Evolutionary conservation across 2,329 filamentous ascomycete species (phyloP), one percentile per base, ranked within the genome.

Genomic region (Dactylellina sp.): DNA sequence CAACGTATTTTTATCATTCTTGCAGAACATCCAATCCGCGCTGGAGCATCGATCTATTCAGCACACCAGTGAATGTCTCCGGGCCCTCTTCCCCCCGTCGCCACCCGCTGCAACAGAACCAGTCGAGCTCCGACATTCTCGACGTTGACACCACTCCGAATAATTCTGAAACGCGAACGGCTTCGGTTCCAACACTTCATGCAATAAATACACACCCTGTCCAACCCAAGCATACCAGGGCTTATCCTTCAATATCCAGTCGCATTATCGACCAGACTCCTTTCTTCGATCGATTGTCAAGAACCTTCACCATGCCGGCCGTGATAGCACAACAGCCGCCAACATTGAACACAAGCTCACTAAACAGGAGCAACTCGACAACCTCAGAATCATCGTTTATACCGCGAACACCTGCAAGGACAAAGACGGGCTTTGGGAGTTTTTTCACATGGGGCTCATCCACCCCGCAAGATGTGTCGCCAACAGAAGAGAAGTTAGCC

Each of bases 241-340:
- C 55, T 44, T 66, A 66, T 66, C 70, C 70, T 56, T 74, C 61
- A 28, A 66, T 74, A 24, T 74, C 70, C 35, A 74, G 70, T 53
- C 49, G 50, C 37, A 47, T 65, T 42, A 65, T 72, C 62, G 68
- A 72, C 47, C 52, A 72, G 40, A 40, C 60, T 57, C 60, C 49
- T 40, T 55, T 55, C 24, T 39, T 59, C 25, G 55, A 64, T 50
- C 44, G 68, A 47, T 49, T 74, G 25, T 74, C 61, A 18, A 74
- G 56, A 56, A 56, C 62, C 20, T 65, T 72, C 53, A 66, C 46
- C 28, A 74, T 74, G 70, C 70, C 70, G 53, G 61, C 64, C 61
- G 70, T 74, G 24, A 32, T 74, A 37, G 56, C 70, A 11, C 70
- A 74, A 32, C 64, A 61, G 55, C 28, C 53, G 16, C 68, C 68